Conservation (phyloP, 768 basidiomycete species). For the Mycena latifolia region DNA sequence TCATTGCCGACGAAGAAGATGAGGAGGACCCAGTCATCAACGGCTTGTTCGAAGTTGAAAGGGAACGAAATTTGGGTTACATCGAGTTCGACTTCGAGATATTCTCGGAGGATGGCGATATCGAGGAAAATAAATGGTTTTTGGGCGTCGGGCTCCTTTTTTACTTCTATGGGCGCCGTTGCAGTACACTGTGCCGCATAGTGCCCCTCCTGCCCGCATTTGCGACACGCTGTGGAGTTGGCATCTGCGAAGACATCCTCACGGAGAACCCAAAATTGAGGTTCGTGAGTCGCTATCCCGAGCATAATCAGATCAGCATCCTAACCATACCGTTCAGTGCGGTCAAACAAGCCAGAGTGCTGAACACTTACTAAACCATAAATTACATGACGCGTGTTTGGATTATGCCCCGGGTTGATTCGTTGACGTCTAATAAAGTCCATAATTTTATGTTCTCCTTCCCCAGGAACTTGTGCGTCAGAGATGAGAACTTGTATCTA, state of each 20-base stretch:
- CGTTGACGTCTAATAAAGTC: slow-evolving; percentile 96
- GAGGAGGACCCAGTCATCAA: slow-evolving; percentile 99
- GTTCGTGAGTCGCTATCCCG: slow-evolving; percentile 96
- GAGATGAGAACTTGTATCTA: slow-evolving; percentile 97
- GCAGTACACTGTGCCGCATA: slow-evolving; percentile 96
- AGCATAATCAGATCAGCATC: slow-evolving; percentile 99
- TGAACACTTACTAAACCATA: slow-evolving; percentile 85
- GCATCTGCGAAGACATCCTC: slow-evolving; percentile 97
- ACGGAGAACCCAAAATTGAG: slow-evolving; percentile 96
- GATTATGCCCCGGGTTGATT: slow-evolving; percentile 88
- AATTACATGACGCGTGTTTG: slow-evolving; percentile 96
- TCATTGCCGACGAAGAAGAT: slow-evolving; percentile 99
- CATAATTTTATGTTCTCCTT: slow-evolving; percentile 99
- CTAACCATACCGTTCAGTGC: slow-evolving; percentile 52
- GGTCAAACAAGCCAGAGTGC: background rate
- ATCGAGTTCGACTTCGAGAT: slow-evolving; percentile 96
- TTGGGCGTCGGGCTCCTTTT: slow-evolving; percentile 78
- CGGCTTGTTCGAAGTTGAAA: slow-evolving; percentile 95
- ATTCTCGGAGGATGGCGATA: slow-evolving; percentile 95
- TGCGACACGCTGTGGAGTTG: slow-evolving; percentile 84
- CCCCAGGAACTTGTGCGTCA: slow-evolving; percentile 96
- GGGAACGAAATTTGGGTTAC: slow-evolving; percentile 82
- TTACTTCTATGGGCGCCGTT: slow-evolving; percentile 70
- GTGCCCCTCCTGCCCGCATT: slow-evolving; percentile 96
- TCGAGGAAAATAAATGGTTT: slow-evolving; percentile 99